Evolutionary conservation across 345 rosid species (phyloP), one percentile per base, ranked within the genome.

Genomic region (Citrus unshiu): DNA sequence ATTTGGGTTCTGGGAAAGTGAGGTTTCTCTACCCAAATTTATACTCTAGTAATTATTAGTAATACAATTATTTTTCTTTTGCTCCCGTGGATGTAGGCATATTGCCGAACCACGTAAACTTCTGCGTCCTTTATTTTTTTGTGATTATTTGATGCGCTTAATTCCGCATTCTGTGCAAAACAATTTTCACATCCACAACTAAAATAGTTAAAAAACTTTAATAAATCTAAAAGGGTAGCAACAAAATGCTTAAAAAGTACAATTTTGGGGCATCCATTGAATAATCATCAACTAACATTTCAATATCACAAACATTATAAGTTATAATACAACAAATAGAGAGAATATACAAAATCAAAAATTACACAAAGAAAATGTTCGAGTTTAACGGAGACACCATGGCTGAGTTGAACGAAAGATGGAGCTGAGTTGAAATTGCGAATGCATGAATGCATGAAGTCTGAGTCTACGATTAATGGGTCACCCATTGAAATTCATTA

Each of bases 141-240:
- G 0, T 30, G 4, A 30, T 30, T 30, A 30, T 30, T 30, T 30
- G 0, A 0, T 30, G 32, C 32, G 4, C 4, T 30, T 30, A 30
- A 30, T 30, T 30, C 0, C 0, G 4, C 4, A 30, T 30, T 30
- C 32, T 0, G 34, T 0, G 34, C 34, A 32, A 0, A 32, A 32
- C 34, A 32, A 0, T 32, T 32, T 30, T 25, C 2, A 25, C 7
- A 54, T 3, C 10, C 22, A 30, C 22, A 70, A 39, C 5, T 54
- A 54, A 54, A 49, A 16, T 25, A 6, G 6, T n/a, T 9, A 39
- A 24, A 22, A 22, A 68, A 1, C 6, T 40, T 68, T 40, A n/a
- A 9, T 14, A 54, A 25, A 24, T 68, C 56, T 13, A 24, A 24
- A 39, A 68, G 2, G 10, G 18, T 40, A 70, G n/a, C 5, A 51